phyloP scores from a whole-genome alignment of 2,329 filamentous ascomycete species.

The Fonsecaea monophora region DNA sequence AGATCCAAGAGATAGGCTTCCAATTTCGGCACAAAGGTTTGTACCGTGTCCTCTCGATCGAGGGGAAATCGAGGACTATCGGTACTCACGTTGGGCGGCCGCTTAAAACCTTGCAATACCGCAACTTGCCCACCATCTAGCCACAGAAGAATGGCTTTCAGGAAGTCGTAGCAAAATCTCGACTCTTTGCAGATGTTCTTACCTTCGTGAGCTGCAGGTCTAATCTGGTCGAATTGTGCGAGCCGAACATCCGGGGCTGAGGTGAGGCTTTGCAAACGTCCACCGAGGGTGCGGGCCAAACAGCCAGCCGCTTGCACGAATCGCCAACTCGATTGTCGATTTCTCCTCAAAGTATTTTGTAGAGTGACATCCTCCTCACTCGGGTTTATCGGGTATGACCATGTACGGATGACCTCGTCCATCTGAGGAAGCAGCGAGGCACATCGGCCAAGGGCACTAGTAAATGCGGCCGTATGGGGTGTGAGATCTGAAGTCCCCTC shows the following conservation, averaged over 20 bases:
- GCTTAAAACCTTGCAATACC: slow-evolving; percentile 64
- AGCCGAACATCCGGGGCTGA: slow-evolving; percentile 48
- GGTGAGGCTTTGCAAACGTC: slow-evolving; percentile 55
- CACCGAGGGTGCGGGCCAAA: slow-evolving; percentile 63
- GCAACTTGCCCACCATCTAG: slow-evolving; percentile 64
- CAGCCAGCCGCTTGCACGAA: slow-evolving; percentile 69
- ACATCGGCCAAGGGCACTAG: slow-evolving; percentile 52
- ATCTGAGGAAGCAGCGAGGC: slow-evolving; percentile 61
- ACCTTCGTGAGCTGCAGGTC: slow-evolving; percentile 53
- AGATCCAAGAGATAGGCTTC: slow-evolving; percentile 65
- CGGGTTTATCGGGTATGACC: slow-evolving; percentile 67
- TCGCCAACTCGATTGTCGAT: slow-evolving; percentile 63
- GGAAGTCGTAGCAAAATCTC: slow-evolving; percentile 69
- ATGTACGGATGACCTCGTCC: slow-evolving; percentile 61
- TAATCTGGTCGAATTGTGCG: slow-evolving; percentile 58
- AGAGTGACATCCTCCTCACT: slow-evolving; percentile 58
- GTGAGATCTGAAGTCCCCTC: slow-evolving; percentile 42
- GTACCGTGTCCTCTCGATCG: slow-evolving; percentile 55
- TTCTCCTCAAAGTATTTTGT: slow-evolving; percentile 63
- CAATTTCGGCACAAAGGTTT: slow-evolving; percentile 63
- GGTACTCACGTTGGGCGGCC: slow-evolving; percentile 49
- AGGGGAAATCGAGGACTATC: slow-evolving; percentile 60
- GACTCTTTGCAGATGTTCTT: slow-evolving; percentile 47
- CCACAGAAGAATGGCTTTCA: slow-evolving; percentile 69
- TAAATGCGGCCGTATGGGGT: slow-evolving; percentile 50